Evolutionary conservation across 192 early-diverging fungal genomes (phyloP), one percentile per base, ranked within the genome.

Genomic region (Podila horticola): DNA sequence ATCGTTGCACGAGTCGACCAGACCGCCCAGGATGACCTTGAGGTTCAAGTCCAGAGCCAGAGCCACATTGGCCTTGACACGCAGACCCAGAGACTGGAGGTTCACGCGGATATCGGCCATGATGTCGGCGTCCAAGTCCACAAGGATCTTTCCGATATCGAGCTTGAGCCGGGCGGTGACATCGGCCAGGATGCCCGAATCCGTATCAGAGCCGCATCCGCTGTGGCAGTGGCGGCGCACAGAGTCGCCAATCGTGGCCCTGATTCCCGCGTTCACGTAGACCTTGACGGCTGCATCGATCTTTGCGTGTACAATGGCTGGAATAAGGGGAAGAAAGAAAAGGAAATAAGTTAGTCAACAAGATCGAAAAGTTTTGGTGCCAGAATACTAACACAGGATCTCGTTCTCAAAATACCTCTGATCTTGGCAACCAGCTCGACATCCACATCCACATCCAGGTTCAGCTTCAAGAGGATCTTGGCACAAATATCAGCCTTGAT

Each of bases 221-320:
- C 31, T 36, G 11, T 57, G 48, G 58, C 68, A 70, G 57, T 70
- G 68, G 19, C 29, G 10, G 4, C 20, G 68, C 1, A 70, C 68
- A 34, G 57, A 15, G 6, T 70, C 41, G 22, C 45, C 58, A 45
- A 70, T 51, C 24, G 29, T 58, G 36, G 68, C 20, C 38, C 34
- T 70, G 68, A 70, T 61, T 12, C 58, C 58, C 2, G 59, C 7
- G 45, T 70, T 70, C 26, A 70, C 68, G 26, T 45, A 70, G 58
- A 61, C 68, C 58, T 70, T 62, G 58, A 70, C 58, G 13, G 24
- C 29, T 20, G 68, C 68, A 70, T 70, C 68, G 2, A 70, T 59
- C 58, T 49, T 60, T 24, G 41, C 68, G 60, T 70, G 29, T 13
- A 70, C 68, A 4, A 70, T 60, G 24, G 68, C 68, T 70, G 48